Evolutionary conservation across 106 monocot species (phyloP).

Genomic region (Posidonia australis): DNA sequence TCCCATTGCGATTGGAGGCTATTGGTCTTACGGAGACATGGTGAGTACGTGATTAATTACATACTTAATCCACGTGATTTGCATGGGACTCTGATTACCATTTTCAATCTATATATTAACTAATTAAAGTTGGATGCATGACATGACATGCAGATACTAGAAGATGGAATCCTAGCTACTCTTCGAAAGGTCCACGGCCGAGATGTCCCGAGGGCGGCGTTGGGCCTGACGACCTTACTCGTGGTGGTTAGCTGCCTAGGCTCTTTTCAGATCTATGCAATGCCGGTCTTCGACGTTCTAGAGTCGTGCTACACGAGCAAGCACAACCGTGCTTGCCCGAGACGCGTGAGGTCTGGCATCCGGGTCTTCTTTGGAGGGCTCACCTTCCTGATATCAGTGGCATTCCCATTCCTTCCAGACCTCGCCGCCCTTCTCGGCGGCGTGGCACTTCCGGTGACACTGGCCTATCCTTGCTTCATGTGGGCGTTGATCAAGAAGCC

Average conservation of each 20-base stretch:
- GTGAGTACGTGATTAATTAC: conserved; percentile 13
- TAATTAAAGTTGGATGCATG: too few relatives aligned
- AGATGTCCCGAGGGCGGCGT: conserved; percentile 36
- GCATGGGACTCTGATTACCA: not conserved
- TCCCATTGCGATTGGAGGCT: conserved; percentile 75
- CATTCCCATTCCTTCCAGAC: conserved; percentile 71
- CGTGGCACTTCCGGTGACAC: conserved; percentile 64
- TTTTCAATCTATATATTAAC: not conserved
- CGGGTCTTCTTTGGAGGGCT: conserved; percentile 47
- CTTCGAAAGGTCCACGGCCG: conserved; percentile 35
- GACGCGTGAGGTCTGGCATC: conserved; percentile 44
- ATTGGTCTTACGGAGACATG: conserved; percentile 86
- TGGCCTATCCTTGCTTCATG: conserved; percentile 91
- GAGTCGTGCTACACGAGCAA: conserved; percentile 57
- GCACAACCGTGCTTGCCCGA: conserved; percentile 70
- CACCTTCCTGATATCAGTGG: conserved; percentile 50
- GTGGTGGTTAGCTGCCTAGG: conserved; percentile 66
- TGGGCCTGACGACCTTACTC: conserved; percentile 49
- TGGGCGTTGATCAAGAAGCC: conserved; percentile 73
- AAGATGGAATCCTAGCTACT: conserved; percentile 40
- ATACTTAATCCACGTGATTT: too few relatives aligned
- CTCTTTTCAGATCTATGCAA: conserved; percentile 85
- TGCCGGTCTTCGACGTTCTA: conserved; percentile 74
- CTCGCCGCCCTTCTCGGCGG: conserved; percentile 68
- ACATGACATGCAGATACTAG: conserved; percentile 74